Base-by-base conservation (phyloP, 2,329 filamentous ascomycete genomes). In the Didymella lethalis region DNA sequence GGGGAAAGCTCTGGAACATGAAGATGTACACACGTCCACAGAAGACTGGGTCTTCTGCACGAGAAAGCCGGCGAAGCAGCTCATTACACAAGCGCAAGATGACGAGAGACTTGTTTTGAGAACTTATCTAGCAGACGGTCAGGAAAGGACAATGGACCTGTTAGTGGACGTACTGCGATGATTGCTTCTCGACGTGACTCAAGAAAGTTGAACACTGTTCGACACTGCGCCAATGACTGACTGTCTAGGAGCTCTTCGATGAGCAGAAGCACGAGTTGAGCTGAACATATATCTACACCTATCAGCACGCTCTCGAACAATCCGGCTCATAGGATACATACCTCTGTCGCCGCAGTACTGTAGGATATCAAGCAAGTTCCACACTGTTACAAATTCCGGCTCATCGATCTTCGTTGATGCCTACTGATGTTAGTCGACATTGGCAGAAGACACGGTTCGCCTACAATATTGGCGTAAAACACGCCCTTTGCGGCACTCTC, bases 21-120 rank as follows among this genome's bases (percentile, higher is more conserved):
- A 97, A 99, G 64, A 99, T 97, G 77, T 98, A 98, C 26, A 99
- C 95, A 38, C 95, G 87, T 16, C 95, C 95, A 72, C 95, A 99
- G 75, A 99, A 99, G 0, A 96, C 93, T 0, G 95, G 96, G 77
- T 99, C 95, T 75, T 98, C 93, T 4, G 95, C 94, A 56, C 95
- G 87, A n/a, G 95, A 98, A 2, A 99, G 84, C 45, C 95, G 86
- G 34, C 94, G 88, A n/a, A 99, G 83, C 16, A 99, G 83, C 78
- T 98, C 95, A 76, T 98, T 99, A 79, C 95, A 99, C 60, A 90
- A 91, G 70, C 95, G 86, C n/a, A 99, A 81, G 65, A 98, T 95
- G 57, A 96, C 88, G 41, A 98, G 81, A 59, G 92, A 90, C 76
- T 96, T 97, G 73, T 90, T 89, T 49, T 69, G 71, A 48, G 73